Evolutionary conservation across 768 basidiomycete genomes (phyloP).

Genomic region (Daedaleopsis sinensis): DNA sequence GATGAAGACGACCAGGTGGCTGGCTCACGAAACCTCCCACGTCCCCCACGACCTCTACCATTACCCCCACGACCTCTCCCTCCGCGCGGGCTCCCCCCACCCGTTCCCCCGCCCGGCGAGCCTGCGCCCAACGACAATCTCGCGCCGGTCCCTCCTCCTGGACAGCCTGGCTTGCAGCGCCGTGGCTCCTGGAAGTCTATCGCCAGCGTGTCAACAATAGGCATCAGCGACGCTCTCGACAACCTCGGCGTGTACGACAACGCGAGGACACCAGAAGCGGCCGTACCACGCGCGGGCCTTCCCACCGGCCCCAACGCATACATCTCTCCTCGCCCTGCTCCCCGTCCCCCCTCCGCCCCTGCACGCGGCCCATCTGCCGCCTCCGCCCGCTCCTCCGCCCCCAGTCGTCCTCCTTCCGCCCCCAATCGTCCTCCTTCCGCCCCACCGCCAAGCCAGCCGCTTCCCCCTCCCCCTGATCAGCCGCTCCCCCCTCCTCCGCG

Average conservation of each 20-base stretch:
- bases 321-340: slow-evolving; percentile 17
- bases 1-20: slow-evolving; percentile 20
- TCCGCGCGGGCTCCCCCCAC: slow-evolving; percentile 15
- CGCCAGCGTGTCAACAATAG: slow-evolving; percentile 19
- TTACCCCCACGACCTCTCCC: slow-evolving; percentile 14
- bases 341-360: slow-evolving; percentile 9
- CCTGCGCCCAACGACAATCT: slow-evolving; percentile 3
- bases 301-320: slow-evolving; percentile 14
- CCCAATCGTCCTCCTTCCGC: slow-evolving; percentile 10
- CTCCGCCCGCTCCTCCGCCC: slow-evolving; percentile 6
- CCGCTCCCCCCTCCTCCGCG: slow-evolving; percentile 16
- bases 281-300: not conserved
- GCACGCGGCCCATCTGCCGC: slow-evolving; percentile 7
- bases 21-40: slow-evolving; percentile 10
- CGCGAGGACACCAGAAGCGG: slow-evolving; percentile 60
- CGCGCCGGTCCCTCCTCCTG: slow-evolving; percentile 7
- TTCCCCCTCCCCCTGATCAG: slow-evolving; percentile 14
- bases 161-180: slow-evolving; percentile 12
- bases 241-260: slow-evolving; percentile 61
- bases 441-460: slow-evolving; percentile 8
- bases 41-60: slow-evolving; percentile 18
- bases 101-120: slow-evolving; percentile 6
- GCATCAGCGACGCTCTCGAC: slow-evolving; percentile 53
- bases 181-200: slow-evolving; percentile 18
- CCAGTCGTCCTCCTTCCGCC: slow-evolving; percentile 7